Base-by-base conservation (phyloP, 2,329 filamentous ascomycete genomes). In the Beauveria bassiana region DNA sequence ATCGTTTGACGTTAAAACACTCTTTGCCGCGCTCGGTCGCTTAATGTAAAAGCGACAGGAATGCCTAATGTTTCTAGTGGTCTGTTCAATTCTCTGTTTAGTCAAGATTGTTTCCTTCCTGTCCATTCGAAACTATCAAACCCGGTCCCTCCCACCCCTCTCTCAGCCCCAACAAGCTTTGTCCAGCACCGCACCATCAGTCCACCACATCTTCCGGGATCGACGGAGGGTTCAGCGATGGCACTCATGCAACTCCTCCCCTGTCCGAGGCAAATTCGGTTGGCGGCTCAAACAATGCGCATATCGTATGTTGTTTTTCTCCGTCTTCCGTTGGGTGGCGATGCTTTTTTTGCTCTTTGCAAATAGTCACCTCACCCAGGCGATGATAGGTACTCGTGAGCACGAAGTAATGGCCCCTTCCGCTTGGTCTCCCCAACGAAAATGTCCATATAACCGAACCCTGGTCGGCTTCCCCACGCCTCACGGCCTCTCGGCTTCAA, bases 401-500 rank as follows among this genome's bases (percentile, higher is more conserved):
- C 12, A 34, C 31, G 28, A 31, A 34, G 10, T 10, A 38, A 38
- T 38, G 42, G 42, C 18, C 42, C 42, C 42, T 24, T 34, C 4
- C 14, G 16, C n/a, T 18, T 18, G 10, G 18, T 14, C 28, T 28
- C 56, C 57, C 57, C 57, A 59, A 59, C 57, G 38, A 50, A 58
- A 52, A 18, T 7, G 20, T 26, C n/a, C 47, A 59, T 59, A 26
- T 52, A 59, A 45, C 47, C 57, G 57, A 52, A 52, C 38, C 24
- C 40, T 31, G 40, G 3, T 34, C 22, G 9, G 18, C 31, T 26
- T 58, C 55, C 45, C 45, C 55, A 42, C 45, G 55, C 34, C 9
- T 58, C 45, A 26, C 46, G 34, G 31, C 24, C 57, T 24, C 57
- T 59, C 57, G 56, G 57, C 57, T 59, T 59, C 57, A 59, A 59